Evolutionary conservation across 148 eudicot species (phyloP).

Genomic region (Vaccinium macrocarpon): DNA sequence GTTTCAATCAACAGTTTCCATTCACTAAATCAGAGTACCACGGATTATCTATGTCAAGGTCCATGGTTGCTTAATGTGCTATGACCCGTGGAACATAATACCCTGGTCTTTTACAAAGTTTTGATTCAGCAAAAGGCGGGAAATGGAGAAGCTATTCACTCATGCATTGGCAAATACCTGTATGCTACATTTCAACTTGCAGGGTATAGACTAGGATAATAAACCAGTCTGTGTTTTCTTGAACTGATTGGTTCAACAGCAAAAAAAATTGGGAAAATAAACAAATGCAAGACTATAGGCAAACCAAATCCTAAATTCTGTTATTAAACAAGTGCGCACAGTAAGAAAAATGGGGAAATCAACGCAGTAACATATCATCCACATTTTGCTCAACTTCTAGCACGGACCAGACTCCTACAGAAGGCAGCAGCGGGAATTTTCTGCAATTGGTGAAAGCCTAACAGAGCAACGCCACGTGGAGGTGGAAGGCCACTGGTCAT

Average conservation of each 20-base stretch:
- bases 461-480: neutral
- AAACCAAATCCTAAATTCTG: neutral
- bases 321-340: neutral
- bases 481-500: neutral
- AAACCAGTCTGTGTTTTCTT: neutral
- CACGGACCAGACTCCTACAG: neutral
- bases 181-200: neutral
- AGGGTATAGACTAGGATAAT: neutral
- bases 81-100: neutral
- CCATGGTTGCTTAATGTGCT: neutral
- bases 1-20: neutral
- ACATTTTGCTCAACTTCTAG: too few relatives aligned
- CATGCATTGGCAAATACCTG: neutral
- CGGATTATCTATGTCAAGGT: neutral
- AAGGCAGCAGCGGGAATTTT: neutral
- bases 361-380: neutral
- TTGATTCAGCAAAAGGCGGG: constrained; percentile 2
- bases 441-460: neutral
- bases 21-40: neutral
- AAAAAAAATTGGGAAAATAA: neutral
- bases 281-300: neutral
- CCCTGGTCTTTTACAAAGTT: neutral
- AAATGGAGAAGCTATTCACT: neutral
- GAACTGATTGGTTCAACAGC: neutral
- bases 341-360: neutral